Evolutionary conservation across 768 basidiomycete species (phyloP).

Genomic region (Megacollybia marginata): DNA sequence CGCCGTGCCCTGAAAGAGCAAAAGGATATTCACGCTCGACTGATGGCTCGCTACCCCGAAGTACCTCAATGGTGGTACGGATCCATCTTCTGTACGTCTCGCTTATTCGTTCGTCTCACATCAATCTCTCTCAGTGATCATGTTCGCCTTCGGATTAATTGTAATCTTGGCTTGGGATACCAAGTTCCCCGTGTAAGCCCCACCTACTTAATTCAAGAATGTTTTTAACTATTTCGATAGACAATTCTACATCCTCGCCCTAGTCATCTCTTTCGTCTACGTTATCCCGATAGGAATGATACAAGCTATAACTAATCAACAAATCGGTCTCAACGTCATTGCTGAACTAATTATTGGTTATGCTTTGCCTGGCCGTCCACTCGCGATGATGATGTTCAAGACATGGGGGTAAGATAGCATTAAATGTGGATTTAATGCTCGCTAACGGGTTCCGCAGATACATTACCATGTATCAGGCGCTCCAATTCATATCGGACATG

Average conservation of each 20-base stretch:
- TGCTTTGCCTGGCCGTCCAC: slow-evolving; percentile 65
- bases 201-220: slow-evolving; percentile 10
- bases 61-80: slow-evolving; percentile 87
- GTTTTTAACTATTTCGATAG: slow-evolving; percentile 7
- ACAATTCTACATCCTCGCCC: slow-evolving; percentile 57
- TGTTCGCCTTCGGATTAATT: slow-evolving; percentile 64
- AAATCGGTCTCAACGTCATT: slow-evolving; percentile 68
- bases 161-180: slow-evolving; percentile 71
- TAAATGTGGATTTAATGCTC: slow-evolving; percentile 20
- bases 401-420: slow-evolving; percentile 72
- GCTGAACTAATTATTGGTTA: slow-evolving; percentile 80
- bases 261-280: slow-evolving; percentile 60
- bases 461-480: background rate
- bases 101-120: slow-evolving; percentile 19
- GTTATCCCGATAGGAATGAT: slow-evolving; percentile 70
- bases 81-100: slow-evolving; percentile 46
- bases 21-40: slow-evolving; percentile 76
- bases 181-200: slow-evolving; percentile 61
- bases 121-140: slow-evolving; percentile 27
- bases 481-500: slow-evolving; percentile 59
- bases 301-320: slow-evolving; percentile 73
- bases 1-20: slow-evolving; percentile 70
- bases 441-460: too few relatives aligned
- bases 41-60: slow-evolving; percentile 71
- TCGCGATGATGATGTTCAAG: slow-evolving; percentile 87